Base-by-base conservation (phyloP, 331 rosid species). In the Stylosanthes scabra region DNA sequence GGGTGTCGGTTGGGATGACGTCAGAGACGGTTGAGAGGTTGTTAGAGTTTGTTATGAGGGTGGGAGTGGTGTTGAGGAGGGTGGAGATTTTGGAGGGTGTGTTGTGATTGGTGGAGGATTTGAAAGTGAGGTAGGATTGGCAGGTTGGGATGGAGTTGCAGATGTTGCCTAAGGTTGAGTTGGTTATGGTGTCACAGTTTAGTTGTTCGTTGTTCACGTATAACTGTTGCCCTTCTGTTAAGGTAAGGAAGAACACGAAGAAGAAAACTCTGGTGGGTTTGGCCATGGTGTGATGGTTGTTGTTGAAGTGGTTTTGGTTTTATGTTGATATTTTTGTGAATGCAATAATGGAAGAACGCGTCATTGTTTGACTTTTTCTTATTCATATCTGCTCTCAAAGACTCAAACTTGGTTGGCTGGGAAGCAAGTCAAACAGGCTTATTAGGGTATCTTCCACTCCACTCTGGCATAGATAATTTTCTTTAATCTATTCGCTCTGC, bases 131-230 rank as follows among this genome's bases (percentile, higher is more conserved):
- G 64, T 76, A 84, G 0, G 87, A 84, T 2, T 9, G 39, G 63
- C 87, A 84, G 1, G 87, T 72, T 1, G 27, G 2, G 59, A 37
- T 11, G 65, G 73, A 31, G 25, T 81, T 77, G 76, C 85, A 81
- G 28, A 62, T 7, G 54, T 81, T 81, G 60, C 85, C 85, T 1
- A 7, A 40, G 1, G 87, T 80, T 9, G 68, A 12, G 8, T 63
- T 80, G 72, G 0, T 11, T 0, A 11, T 10, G n/a, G 42, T 51
- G 0, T 58, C 8, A 11, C 87, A 84, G 8, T 59, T 6, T 1
- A 77, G 83, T 20, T 84, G 87, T 27, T 44, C 69, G 85, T 83
- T 80, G 80, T 80, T 64, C 0, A 83, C 78, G 31, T 83, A 83
- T 5, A 11, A 68, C 64, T 83, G 87, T 27, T 83, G 87, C 7